Percentiles rank a stretch among this genome's conserved stretches.
Evolutionary conservation across 495 filamentous ascomycete genomes (phyloP).

Genomic region (Zalerion maritima): DNA sequence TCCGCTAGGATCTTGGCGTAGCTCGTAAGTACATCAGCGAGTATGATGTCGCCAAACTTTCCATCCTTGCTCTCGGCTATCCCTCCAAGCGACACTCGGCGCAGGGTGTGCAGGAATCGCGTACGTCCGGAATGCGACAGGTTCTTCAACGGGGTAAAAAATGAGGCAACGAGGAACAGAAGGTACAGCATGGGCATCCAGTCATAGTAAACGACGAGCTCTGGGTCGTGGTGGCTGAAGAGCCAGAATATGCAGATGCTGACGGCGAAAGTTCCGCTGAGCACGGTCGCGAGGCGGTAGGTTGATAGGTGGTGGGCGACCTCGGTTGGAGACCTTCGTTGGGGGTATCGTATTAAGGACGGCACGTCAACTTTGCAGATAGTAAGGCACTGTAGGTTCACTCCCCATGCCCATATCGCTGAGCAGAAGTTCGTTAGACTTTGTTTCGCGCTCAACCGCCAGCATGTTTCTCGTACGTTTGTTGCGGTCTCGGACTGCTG

Average conservation of each 20-base stretch:
- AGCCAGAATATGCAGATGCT: constrained; percentile 73
- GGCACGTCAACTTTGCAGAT: constrained; percentile 67
- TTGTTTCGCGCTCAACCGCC: constrained; percentile 1
- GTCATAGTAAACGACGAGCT: constrained; percentile 57
- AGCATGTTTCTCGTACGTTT: constrained; percentile 1
- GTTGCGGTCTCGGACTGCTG: neutral
- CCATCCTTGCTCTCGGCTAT: constrained; percentile 68
- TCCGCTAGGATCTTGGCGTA: constrained; percentile 88
- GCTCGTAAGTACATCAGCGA: constrained; percentile 90
- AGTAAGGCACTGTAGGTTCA: constrained; percentile 71
- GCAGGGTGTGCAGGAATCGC: constrained; percentile 56
- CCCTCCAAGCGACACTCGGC: constrained; percentile 61
- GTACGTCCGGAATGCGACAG: constrained; percentile 59
- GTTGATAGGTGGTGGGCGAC: constrained; percentile 61
- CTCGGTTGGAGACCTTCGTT: constrained; percentile 46
- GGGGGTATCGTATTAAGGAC: constrained; percentile 63
- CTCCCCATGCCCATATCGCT: constrained; percentile 86
- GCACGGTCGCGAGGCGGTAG: constrained; percentile 65
- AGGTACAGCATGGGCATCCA: constrained; percentile 73
- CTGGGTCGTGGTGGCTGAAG: constrained; percentile 51
- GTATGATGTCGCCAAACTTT: constrained; percentile 83
- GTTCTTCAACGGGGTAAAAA: constrained; percentile 57
- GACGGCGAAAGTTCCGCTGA: constrained; percentile 51
- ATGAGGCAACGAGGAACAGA: constrained; percentile 47
- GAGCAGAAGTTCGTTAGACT: constrained; percentile 8